Evolutionary conservation across 2,329 filamentous ascomycete species (phyloP).

Genomic region (Diaporthe amygdali): DNA sequence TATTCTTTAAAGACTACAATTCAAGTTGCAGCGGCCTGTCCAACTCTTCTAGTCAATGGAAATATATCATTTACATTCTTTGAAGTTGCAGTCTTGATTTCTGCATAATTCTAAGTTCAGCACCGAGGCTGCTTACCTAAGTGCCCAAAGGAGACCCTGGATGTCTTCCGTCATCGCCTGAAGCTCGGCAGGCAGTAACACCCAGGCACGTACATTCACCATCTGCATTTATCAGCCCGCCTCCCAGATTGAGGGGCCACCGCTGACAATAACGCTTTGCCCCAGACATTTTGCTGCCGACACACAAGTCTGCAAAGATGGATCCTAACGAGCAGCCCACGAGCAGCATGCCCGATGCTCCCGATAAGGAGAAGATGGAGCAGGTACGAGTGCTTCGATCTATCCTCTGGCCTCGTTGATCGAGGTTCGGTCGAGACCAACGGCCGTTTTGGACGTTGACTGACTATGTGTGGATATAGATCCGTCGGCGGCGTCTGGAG

Average conservation of each 20-base stretch:
- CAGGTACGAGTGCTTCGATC: conserved; percentile 43
- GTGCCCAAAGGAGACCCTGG: background rate
- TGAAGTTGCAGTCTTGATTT: background rate
- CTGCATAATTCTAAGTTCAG: background rate
- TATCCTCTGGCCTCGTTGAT: background rate
- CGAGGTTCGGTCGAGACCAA: background rate
- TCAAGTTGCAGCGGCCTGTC: too few relatives aligned
- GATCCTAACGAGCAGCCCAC: conserved; percentile 50
- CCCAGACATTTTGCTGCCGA: background rate
- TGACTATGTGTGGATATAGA: conserved; percentile 36
- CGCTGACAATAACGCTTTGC: background rate
- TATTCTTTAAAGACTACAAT: too few relatives aligned
- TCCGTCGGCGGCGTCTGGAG: conserved; percentile 54
- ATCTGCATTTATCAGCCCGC: conserved; percentile 24
- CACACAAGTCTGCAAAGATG: conserved; percentile 39
- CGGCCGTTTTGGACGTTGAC: background rate
- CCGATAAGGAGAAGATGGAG: conserved; percentile 64
- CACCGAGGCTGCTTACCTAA: conserved; percentile 7
- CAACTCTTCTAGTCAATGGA: background rate
- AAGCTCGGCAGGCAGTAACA: conserved; percentile 9
- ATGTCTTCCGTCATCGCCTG: conserved; percentile 17
- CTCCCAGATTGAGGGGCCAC: conserved; percentile 6
- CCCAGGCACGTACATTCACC: background rate
- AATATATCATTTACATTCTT: background rate
- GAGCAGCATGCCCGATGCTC: conserved; percentile 52